Percentiles rank a stretch among this genome's conserved stretches.
Evolutionary conservation across 129 eudicot genomes (phyloP).

Genomic region (Deinandra increscens): DNA sequence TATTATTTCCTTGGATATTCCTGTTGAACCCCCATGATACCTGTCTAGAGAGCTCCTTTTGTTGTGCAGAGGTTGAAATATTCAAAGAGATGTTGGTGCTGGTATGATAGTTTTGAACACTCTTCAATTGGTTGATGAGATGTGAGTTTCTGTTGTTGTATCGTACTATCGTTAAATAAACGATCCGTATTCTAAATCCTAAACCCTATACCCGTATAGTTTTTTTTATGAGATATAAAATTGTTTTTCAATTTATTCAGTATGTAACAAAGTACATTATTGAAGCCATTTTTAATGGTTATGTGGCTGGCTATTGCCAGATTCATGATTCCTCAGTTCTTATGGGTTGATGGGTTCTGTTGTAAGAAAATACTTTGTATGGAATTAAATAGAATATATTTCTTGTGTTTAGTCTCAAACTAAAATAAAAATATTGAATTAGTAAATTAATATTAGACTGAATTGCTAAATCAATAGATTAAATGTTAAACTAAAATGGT

Average conservation of each 20-base stretch:
- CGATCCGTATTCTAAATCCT: neutral
- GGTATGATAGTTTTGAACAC: constrained; percentile 21
- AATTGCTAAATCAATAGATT: no score
- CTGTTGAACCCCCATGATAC: neutral
- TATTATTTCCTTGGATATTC: neutral
- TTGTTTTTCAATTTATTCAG: neutral
- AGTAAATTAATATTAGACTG: no score
- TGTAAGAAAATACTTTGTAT: neutral
- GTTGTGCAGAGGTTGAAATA: neutral
- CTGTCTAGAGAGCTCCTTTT: neutral
- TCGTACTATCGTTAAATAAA: constrained; percentile 20
- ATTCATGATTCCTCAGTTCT: neutral
- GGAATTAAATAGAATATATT: neutral
- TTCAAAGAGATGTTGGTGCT: neutral
- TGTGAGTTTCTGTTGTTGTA: constrained; percentile 30
- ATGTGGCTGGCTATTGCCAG: constrained; percentile 11
- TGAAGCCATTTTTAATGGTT: neutral
- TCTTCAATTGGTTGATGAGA: constrained; percentile 8
- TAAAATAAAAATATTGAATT: no score
- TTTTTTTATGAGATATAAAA: constrained; percentile 7
- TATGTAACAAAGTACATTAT: constrained; percentile 17
- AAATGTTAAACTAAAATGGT: no score
- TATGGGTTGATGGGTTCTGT: neutral
- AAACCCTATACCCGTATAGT: neutral
- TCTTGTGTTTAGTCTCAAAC: neutral